phyloP scores from a whole-genome alignment of 805 yeast genomes.

The Torulaspora maleeae region DNA sequence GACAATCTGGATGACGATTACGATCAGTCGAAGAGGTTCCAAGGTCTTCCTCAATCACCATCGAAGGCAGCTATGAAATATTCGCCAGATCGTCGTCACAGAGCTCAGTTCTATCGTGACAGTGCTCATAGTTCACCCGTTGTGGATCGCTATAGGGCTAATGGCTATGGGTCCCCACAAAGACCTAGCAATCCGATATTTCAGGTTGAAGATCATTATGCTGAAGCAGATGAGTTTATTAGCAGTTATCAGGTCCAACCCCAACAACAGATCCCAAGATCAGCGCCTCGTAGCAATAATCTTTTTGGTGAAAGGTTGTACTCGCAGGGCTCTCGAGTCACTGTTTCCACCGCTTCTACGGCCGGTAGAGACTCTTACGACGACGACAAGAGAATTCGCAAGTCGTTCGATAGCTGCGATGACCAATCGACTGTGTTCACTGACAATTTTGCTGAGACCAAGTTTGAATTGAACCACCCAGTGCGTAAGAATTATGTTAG shows the following conservation, averaged over 20 bases:
- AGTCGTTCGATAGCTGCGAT: slow-evolving; percentile 54
- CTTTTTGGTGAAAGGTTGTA: slow-evolving; percentile 17
- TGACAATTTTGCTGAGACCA: slow-evolving; percentile 36
- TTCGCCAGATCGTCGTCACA: slow-evolving; percentile 39
- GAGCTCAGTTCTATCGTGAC: slow-evolving; percentile 31
- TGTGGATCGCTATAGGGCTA: slow-evolving; percentile 57
- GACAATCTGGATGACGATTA: slow-evolving; percentile 19
- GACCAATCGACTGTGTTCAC: slow-evolving; percentile 33
- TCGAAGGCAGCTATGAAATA: slow-evolving; percentile 38
- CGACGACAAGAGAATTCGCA: slow-evolving; percentile 39
- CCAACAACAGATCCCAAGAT: slow-evolving; percentile 10
- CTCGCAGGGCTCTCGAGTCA: slow-evolving; percentile 21
- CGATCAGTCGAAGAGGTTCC: slow-evolving; percentile 30
- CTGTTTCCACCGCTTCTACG: slow-evolving; percentile 26
- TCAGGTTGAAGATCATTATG: slow-evolving; percentile 42
- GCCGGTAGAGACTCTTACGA: slow-evolving; percentile 25
- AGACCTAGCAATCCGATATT: slow-evolving; percentile 50
- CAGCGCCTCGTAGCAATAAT: slow-evolving; percentile 10
- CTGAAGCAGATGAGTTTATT: slow-evolving; percentile 31
- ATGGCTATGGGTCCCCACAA: slow-evolving; percentile 67
- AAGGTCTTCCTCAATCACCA: slow-evolving; percentile 39
- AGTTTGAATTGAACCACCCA: slow-evolving; percentile 36
- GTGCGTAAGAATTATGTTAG: slow-evolving; percentile 34
- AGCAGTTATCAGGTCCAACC: slow-evolving; percentile 22
- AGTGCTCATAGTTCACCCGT: slow-evolving; percentile 34